Base-by-base conservation (phyloP, 148 eudicot species). In the Beta vulgaris region DNA sequence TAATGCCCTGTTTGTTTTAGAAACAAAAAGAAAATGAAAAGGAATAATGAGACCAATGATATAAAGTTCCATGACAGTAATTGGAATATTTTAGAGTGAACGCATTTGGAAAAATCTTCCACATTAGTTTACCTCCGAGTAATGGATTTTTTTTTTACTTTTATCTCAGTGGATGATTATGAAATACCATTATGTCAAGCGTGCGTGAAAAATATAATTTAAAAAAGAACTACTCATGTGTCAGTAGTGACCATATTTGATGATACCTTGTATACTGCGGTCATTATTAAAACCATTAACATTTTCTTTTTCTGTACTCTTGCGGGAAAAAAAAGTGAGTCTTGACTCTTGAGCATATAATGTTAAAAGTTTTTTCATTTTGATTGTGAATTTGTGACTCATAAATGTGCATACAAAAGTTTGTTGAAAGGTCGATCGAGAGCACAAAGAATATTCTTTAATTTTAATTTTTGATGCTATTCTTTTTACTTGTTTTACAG, bases 401-500 rank as follows among this genome's bases (percentile, higher is more conserved):
- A 4, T 8, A 2, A 6, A 63, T 46, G 18, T 61, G 23, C 10
- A 14, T 55, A 42, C 73, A 68, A 28, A n/a, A 10, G 49, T 36
- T 15, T 28, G 53, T 53, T 53, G 54, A 39, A 44, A 28, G 37
- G 46, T 35, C 26, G 1, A 25, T n/a, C n/a, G n/a, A 19, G 48
- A 7, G 51, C 16, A 34, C 42, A 49, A 40, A 11, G 68, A 73
- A 73, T 73, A 60, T 76, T 68, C 75, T 16, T 51, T 51, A 23
- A 5, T 1, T n/a, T n/a, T n/a, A n/a, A n/a, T 35, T 39, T 66
- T 10, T 55, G 23, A 76, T 65, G 69, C 76, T 9, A 4, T 23
- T 69, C 3, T 19, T 71, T 1, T 73, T 29, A 11, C 25, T n/a
- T 37, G 53, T 6, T 67, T 68, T 82, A 66, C 85, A 93, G 98